Conservation (phyloP, 352 stramenopile species). For the Lagenidium sp. region DNA sequence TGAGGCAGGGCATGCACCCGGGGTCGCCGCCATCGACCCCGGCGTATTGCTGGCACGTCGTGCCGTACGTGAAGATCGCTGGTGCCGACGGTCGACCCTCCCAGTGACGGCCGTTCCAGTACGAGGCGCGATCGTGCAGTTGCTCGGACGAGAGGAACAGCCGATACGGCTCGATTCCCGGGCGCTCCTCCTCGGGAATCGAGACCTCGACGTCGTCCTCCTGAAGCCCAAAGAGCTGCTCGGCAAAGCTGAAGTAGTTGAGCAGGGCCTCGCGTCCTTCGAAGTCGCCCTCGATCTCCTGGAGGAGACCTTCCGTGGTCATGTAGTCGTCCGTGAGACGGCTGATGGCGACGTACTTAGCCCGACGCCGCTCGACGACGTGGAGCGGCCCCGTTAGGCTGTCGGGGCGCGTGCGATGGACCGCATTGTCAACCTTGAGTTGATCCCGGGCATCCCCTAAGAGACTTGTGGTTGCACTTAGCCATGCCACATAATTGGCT, state of each 20-base stretch:
- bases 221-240: conserved; percentile 55
- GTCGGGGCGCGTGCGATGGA: conserved; percentile 89
- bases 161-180: conserved; percentile 27
- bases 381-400: conserved; percentile 83
- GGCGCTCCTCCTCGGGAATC: conserved; percentile 1
- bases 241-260: conserved; percentile 60
- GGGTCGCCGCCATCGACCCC: conserved; percentile 19
- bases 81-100: conserved; percentile 60
- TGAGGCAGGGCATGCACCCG: conserved; percentile 55
- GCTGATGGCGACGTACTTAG: conserved; percentile 94
- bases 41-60: conserved; percentile 43
- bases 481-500: conserved; percentile 38
- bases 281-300: conserved; percentile 75
- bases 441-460: conserved; percentile 36
- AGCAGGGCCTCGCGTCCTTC: conserved; percentile 64
- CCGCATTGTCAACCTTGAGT: conserved; percentile 89
- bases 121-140: conserved; percentile 52
- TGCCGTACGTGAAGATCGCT: conserved; percentile 60
- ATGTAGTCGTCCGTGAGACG: conserved; percentile 88
- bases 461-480: conserved; percentile 55
- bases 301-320: conserved; percentile 53
- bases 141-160: conserved; percentile 29
- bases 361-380: conserved; percentile 84
- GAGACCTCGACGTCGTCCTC: conserved; percentile 33
- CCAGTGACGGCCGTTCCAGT: conserved; percentile 77